phyloP scores from a whole-genome alignment of 176 grass and related monocot genomes.

The Saccharum spontaneum region DNA sequence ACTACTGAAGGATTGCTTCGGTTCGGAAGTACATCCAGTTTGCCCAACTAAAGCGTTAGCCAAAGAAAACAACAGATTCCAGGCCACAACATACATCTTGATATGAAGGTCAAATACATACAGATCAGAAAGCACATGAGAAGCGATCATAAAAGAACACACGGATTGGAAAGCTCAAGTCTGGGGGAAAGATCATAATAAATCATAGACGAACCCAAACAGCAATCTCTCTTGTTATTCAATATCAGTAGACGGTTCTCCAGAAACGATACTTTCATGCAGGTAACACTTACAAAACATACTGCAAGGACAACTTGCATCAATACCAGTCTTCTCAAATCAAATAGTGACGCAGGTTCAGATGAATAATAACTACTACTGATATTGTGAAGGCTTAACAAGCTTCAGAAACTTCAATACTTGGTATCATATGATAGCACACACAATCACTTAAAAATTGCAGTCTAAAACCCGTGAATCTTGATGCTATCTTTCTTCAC shows the following conservation, averaged over 20 bases:
- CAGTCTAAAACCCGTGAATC: slow-evolving; percentile 56
- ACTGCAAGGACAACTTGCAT: slow-evolving; percentile 33
- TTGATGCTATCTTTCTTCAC: slow-evolving; percentile 65
- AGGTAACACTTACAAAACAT: slow-evolving; percentile 25
- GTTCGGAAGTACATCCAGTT: not conserved
- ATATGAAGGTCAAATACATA: not conserved
- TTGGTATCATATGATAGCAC: not conserved
- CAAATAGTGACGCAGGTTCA: slow-evolving; percentile 7
- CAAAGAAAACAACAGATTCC: not conserved
- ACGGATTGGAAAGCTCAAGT: not conserved
- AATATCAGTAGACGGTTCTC: not conserved
- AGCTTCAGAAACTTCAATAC: slow-evolving; percentile 16
- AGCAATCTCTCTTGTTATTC: slow-evolving; percentile 24
- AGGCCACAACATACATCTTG: not conserved
- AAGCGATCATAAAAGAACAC: not conserved
- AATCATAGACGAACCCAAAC: not conserved
- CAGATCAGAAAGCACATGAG: not conserved
- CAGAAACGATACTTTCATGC: slow-evolving; percentile 8
- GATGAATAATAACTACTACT: slow-evolving; percentile 3
- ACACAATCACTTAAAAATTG: not conserved
- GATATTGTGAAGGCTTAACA: slow-evolving; percentile 3
- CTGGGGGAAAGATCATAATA: not conserved
- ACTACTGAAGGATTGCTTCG: not conserved
- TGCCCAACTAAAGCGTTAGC: not conserved
- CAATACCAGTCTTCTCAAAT: slow-evolving; percentile 4